These are phyloP conservation scores for Pyrenochaeta sp. DNA, from an alignment of 2,329 filamentous ascomycete genomes.

Conservation along the genomic window DNA sequence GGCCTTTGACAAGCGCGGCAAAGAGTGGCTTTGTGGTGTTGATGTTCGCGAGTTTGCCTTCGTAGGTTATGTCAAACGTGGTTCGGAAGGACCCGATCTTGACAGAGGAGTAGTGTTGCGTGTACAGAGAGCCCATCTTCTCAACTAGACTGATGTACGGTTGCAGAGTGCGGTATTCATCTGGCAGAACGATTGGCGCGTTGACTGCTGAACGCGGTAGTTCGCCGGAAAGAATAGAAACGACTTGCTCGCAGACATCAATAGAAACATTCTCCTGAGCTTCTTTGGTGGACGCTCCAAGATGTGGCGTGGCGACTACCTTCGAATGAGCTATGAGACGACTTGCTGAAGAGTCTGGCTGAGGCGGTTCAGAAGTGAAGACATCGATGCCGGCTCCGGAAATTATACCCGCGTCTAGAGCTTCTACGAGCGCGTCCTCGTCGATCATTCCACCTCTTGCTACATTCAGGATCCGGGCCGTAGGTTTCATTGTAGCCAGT, in stretches of 20 bases:
- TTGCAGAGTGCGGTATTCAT: constrained; percentile 79
- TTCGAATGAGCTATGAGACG: constrained; percentile 73
- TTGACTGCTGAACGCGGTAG: constrained; percentile 81
- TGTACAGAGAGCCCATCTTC: constrained; percentile 81
- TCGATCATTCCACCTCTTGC: constrained; percentile 83
- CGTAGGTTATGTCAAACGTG: constrained; percentile 79
- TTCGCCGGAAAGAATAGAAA: constrained; percentile 75
- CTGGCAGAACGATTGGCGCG: constrained; percentile 80
- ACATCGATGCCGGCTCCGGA: constrained; percentile 82
- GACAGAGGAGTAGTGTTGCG: constrained; percentile 71
- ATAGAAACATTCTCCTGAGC: constrained; percentile 85
- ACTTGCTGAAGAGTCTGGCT: constrained; percentile 66
- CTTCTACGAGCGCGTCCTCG: constrained; percentile 74
- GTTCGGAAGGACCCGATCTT: constrained; percentile 62
- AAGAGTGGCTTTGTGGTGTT: constrained; percentile 81
- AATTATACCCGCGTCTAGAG: constrained; percentile 74
- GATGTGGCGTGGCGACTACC: constrained; percentile 80
- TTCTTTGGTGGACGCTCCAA: constrained; percentile 81
- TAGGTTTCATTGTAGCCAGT: constrained; percentile 74
- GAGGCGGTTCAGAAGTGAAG: constrained; percentile 77
- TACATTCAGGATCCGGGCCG: constrained; percentile 79
- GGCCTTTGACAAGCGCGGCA: constrained; percentile 79
- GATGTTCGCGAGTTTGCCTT: constrained; percentile 75
- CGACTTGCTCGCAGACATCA: constrained; percentile 82
- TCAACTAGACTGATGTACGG: constrained; percentile 80